These are phyloP conservation scores for Neopestalotiopsis clavispora DNA, from an alignment of 2,329 filamentous ascomycete species.

Conservation along the genomic window DNA sequence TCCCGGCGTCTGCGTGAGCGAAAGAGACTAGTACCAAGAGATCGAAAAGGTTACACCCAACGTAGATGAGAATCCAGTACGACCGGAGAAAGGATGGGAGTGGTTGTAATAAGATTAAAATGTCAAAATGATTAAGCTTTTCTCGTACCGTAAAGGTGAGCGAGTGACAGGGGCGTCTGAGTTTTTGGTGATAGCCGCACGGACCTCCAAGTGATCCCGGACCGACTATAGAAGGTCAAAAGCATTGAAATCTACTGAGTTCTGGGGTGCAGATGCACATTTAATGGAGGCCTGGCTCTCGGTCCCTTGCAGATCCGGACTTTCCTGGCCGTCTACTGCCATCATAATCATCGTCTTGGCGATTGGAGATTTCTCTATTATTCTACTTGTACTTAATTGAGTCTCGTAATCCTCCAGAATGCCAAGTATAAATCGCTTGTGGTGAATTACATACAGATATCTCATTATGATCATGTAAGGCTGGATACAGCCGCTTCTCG, in stretches of 20 bases:
- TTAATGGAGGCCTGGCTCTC: too few relatives aligned
- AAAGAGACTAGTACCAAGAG: background rate
- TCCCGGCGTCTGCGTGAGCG: background rate
- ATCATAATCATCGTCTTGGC: too few relatives aligned
- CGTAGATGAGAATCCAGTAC: background rate
- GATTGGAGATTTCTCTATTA: background rate
- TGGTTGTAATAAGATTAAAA: background rate
- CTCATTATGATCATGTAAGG: slow-evolving; percentile 11
- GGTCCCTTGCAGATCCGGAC: too few relatives aligned
- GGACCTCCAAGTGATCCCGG: background rate
- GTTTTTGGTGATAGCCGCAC: background rate
- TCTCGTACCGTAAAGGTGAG: background rate
- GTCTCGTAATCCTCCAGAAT: background rate
- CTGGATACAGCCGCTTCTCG: background rate
- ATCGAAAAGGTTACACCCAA: too few relatives aligned
- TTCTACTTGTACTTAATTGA: background rate
- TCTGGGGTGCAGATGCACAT: too few relatives aligned
- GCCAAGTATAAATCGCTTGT: background rate
- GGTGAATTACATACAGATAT: background rate
- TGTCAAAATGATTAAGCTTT: background rate
- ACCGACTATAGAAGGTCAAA: background rate
- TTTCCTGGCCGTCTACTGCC: too few relatives aligned
- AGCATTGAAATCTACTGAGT: too few relatives aligned
- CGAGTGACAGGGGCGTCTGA: background rate
- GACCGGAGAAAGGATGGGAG: too few relatives aligned